phyloP scores from a whole-genome alignment of 2,329 filamentous ascomycete genomes.

The Stagonosporopsis rhizophila region DNA sequence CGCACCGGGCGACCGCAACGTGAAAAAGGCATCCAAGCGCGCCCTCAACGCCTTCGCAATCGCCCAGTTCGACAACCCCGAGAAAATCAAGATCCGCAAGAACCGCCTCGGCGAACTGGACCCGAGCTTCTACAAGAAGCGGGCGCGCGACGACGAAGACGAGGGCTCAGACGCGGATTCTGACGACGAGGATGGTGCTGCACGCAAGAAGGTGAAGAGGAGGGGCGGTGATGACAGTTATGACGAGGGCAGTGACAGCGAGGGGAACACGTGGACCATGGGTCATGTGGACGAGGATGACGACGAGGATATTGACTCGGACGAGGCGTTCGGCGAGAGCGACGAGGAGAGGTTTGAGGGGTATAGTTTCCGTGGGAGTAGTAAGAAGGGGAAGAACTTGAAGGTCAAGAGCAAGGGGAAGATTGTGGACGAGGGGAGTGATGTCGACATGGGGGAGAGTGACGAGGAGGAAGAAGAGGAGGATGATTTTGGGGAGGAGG shows the following conservation, averaged over 20 bases:
- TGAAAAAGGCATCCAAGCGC: slow-evolving; percentile 60
- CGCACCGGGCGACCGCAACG: slow-evolving; percentile 44
- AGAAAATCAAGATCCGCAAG: slow-evolving; percentile 60
- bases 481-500: slow-evolving; percentile 67
- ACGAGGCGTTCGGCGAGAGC: slow-evolving; percentile 87
- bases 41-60: slow-evolving; percentile 69
- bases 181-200: slow-evolving; percentile 31
- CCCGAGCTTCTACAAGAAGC: slow-evolving; percentile 50
- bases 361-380: slow-evolving; percentile 71
- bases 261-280: slow-evolving; percentile 84
- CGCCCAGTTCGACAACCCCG: slow-evolving; percentile 64
- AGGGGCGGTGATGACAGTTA: slow-evolving; percentile 58
- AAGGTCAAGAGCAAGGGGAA: slow-evolving; percentile 55
- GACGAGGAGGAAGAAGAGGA: slow-evolving; percentile 52
- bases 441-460: slow-evolving; percentile 60
- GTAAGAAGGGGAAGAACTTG: slow-evolving; percentile 53
- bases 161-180: slow-evolving; percentile 47
- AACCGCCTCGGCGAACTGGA: slow-evolving; percentile 65
- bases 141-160: slow-evolving; percentile 59
- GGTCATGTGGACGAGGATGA: slow-evolving; percentile 72
- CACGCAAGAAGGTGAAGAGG: slow-evolving; percentile 43
- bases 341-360: slow-evolving; percentile 86
- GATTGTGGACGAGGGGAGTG: slow-evolving; percentile 37
- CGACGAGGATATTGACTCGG: slow-evolving; percentile 73
- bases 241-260: slow-evolving; percentile 81